phyloP scores from a whole-genome alignment of 192 early-diverging fungal species.

The Coemansia sp. region DNA sequence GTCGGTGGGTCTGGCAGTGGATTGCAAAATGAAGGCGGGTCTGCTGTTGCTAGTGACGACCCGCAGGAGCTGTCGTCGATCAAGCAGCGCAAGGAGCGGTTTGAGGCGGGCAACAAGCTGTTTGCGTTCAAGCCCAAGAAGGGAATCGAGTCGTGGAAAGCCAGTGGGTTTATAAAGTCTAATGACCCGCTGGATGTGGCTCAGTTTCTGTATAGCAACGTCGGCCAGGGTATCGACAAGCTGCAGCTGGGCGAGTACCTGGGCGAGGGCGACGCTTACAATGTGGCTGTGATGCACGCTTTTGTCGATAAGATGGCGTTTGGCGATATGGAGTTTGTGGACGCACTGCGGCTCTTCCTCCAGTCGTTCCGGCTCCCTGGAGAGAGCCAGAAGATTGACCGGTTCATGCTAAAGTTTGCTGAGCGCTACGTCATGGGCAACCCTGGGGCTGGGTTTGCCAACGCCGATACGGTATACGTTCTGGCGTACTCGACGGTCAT shows the following conservation, averaged over 20 bases:
- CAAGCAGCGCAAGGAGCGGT: slow-evolving; percentile 83
- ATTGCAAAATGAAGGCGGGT: slow-evolving; percentile 8
- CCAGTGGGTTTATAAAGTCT: slow-evolving; percentile 63
- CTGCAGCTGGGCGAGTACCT: slow-evolving; percentile 88
- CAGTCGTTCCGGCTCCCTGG: slow-evolving; percentile 91
- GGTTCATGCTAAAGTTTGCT: slow-evolving; percentile 97
- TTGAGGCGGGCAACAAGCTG: slow-evolving; percentile 72
- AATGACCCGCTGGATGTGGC: slow-evolving; percentile 74
- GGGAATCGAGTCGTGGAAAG: slow-evolving; percentile 76
- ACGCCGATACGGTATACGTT: slow-evolving; percentile 91
- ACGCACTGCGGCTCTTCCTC: slow-evolving; percentile 78
- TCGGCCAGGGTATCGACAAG: slow-evolving; percentile 83
- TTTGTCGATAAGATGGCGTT: slow-evolving; percentile 93
- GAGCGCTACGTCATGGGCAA: slow-evolving; percentile 87
- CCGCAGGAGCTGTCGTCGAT: slow-evolving; percentile 80
- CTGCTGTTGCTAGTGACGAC: slow-evolving; percentile 60
- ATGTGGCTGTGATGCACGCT: slow-evolving; percentile 95
- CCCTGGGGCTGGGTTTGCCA: slow-evolving; percentile 72
- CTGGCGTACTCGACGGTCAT: slow-evolving; percentile 90
- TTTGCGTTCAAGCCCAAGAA: slow-evolving; percentile 91
- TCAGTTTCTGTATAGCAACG: slow-evolving; percentile 60
- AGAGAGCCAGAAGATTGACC: slow-evolving; percentile 94
- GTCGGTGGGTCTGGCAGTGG: background rate
- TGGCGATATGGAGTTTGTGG: slow-evolving; percentile 65
- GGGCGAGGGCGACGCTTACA: slow-evolving; percentile 88